These are phyloP conservation scores for Austroboletus eburneus DNA, from an alignment of 768 basidiomycete species.

Conservation along the genomic window DNA sequence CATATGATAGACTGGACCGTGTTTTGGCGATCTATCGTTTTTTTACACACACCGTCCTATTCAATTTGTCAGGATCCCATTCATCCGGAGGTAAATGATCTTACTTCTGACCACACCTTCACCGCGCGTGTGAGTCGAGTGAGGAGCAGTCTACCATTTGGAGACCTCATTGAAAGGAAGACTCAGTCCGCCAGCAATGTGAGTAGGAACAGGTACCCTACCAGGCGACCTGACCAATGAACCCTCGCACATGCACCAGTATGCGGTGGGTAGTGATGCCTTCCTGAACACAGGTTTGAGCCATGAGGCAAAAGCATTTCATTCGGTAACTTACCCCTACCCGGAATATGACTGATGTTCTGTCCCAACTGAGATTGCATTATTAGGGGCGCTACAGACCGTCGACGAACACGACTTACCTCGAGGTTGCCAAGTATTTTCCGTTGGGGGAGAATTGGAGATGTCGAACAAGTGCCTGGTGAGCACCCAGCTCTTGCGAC, in stretches of 20 bases:
- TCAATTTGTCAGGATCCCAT: constrained; percentile 5
- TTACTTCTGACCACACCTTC: constrained; percentile 51
- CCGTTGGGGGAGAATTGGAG: constrained; percentile 55
- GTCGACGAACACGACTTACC: constrained; percentile 26
- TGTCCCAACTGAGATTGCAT: constrained; percentile 41
- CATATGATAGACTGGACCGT: constrained; percentile 49
- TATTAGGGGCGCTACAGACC: constrained; percentile 5
- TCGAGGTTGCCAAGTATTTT: constrained; percentile 50
- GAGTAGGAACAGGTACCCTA: constrained; percentile 13
- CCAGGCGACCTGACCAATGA: constrained; percentile 55
- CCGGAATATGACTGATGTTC: constrained; percentile 47
- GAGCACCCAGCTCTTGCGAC: constrained; percentile 42
- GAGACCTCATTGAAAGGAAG: constrained; percentile 37
- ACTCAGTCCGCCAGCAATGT: constrained; percentile 3
- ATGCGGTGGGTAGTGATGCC: constrained; percentile 42
- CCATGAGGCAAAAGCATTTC: constrained; percentile 10
- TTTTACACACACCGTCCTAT: constrained; percentile 48
- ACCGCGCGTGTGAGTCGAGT: constrained; percentile 47
- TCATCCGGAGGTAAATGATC: constrained; percentile 7
- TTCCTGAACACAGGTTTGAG: constrained; percentile 31
- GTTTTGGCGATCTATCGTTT: constrained; percentile 45
- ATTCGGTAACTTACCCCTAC: constrained; percentile 38
- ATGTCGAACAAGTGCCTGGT: constrained; percentile 49
- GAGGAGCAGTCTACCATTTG: constrained; percentile 41
- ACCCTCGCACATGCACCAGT: constrained; percentile 48